A percentile compares a stretch with the other conserved stretches of the same genome.
Conservation (phyloP, 2,329 filamentous ascomycete genomes). For the Gyromitra esculenta region DNA sequence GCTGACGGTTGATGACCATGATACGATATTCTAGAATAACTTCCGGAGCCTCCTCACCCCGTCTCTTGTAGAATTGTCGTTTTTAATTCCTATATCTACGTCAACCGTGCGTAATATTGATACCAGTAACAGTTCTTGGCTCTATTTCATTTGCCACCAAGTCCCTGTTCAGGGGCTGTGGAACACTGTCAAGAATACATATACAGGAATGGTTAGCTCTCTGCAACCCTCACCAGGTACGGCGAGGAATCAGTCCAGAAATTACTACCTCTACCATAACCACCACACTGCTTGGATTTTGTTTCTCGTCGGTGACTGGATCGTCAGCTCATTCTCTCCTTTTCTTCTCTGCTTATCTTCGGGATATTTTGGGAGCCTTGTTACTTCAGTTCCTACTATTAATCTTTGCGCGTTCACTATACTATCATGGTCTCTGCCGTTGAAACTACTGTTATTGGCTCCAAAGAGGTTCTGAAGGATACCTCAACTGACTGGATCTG, state of each 20-base stretch:
- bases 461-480: conserved; percentile 13
- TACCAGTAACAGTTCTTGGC: conserved; percentile 11
- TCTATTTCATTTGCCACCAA: neutral
- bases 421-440: conserved; percentile 38
- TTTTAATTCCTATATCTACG: conserved; percentile 21
- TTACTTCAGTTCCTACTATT: neutral
- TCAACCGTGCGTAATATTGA: neutral
- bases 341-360: conserved; percentile 11
- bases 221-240: neutral
- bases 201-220: conserved; percentile 10
- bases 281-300: neutral
- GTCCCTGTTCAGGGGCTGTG: conserved; percentile 3
- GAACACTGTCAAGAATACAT: neutral
- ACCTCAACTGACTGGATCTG: conserved; percentile 52
- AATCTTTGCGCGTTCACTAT: conserved; percentile 17
- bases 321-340: neutral
- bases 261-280: conserved; percentile 5
- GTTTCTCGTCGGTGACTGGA: neutral
- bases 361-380: neutral
- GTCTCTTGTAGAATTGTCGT: neutral
- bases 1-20: neutral
- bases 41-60: neutral
- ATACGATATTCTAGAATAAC: neutral
- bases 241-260: conserved; percentile 24
- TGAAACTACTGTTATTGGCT: conserved; percentile 30